A percentile compares a stretch with the other conserved stretches of the same genome.
phyloP scores from a whole-genome alignment of 2,329 filamentous ascomycete genomes.

The Fusarium scirpi region DNA sequence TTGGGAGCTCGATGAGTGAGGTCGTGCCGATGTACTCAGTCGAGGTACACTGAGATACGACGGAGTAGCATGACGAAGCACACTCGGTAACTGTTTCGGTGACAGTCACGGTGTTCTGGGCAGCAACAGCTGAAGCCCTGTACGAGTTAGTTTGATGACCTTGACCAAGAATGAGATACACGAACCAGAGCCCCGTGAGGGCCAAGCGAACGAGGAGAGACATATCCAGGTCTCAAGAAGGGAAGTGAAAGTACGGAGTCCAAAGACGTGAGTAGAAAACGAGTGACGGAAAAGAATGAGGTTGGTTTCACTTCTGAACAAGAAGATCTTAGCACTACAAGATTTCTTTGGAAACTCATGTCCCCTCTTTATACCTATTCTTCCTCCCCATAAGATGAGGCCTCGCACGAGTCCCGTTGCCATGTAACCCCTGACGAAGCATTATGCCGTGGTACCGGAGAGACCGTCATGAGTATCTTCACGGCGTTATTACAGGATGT shows the following conservation, averaged over 20 bases:
- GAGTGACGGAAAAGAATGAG: conserved; percentile 40
- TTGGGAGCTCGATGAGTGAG: conserved; percentile 11
- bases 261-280: conserved; percentile 27
- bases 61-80: conserved; percentile 44
- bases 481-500: conserved; percentile 24
- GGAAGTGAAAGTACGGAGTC: conserved; percentile 24
- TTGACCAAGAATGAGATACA: background rate
- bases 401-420: conserved; percentile 38
- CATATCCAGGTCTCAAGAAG: conserved; percentile 35
- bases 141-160: background rate
- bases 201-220: conserved; percentile 41
- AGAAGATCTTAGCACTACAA: background rate
- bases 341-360: conserved; percentile 15
- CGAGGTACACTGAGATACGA: conserved; percentile 37
- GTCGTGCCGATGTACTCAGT: conserved; percentile 33
- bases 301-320: conserved; percentile 38
- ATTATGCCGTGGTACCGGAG: conserved; percentile 40
- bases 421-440: conserved; percentile 25
- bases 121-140: conserved; percentile 44
- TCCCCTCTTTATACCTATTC: conserved; percentile 45
- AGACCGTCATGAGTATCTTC: background rate
- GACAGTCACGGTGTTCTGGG: conserved; percentile 49
- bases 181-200: conserved; percentile 49
- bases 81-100: conserved; percentile 50
- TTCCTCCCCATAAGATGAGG: conserved; percentile 2